A percentile compares a stretch with the other conserved stretches of the same genome.
Conservation (phyloP, 225 moss, liverwort and hornwort species). For the Physcomitrellopsis africana region DNA sequence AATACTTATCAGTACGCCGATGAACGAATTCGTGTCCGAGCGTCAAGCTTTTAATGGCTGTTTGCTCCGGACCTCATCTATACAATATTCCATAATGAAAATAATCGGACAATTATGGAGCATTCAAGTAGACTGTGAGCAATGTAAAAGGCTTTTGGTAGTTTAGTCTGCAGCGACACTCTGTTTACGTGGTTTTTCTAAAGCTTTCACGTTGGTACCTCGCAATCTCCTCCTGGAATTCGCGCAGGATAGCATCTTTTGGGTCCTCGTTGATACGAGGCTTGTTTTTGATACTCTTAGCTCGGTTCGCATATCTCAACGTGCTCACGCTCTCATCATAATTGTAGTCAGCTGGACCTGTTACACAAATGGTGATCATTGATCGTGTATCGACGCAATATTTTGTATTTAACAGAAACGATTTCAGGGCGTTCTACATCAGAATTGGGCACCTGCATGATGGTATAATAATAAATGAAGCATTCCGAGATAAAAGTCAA, state of each 20-base stretch:
- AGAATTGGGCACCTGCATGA: neutral
- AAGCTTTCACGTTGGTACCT: constrained; percentile 48
- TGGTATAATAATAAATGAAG: neutral
- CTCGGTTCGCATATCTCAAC: constrained; percentile 92
- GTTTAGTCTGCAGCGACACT: constrained; percentile 7
- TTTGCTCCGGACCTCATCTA: constrained; percentile 8
- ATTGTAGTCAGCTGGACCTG: constrained; percentile 89
- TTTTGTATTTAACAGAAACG: neutral
- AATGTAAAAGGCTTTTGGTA: neutral
- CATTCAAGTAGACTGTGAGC: neutral
- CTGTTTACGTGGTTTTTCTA: neutral
- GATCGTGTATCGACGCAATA: neutral
- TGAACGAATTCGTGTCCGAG: neutral
- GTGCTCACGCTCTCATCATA: constrained; percentile 95
- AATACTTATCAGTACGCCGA: neutral
- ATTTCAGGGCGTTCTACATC: neutral
- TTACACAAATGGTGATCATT: constrained; percentile 11
- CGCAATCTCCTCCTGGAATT: constrained; percentile 95
- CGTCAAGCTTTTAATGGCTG: neutral
- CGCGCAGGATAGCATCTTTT: constrained; percentile 88
- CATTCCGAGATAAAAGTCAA: no score
- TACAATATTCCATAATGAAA: neutral
- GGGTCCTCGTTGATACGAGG: constrained; percentile 96
- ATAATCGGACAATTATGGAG: neutral
- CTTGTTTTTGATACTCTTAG: constrained; percentile 97